These are phyloP conservation scores for Kalmusia sp. DNA, from an alignment of 2,329 filamentous ascomycete genomes.

Conservation along the genomic window DNA sequence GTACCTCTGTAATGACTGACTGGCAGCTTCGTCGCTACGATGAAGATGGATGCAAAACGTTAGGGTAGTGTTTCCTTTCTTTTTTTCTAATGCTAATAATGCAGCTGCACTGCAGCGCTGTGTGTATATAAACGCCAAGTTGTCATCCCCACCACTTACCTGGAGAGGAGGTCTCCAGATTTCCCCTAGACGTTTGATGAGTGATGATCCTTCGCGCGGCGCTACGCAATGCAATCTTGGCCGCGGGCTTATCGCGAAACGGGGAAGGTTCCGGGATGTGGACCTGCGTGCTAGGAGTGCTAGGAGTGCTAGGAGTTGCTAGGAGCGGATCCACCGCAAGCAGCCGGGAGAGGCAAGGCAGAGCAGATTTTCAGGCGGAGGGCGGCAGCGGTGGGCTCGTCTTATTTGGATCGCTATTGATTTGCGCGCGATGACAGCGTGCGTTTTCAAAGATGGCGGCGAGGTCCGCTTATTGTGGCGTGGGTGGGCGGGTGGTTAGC, in stretches of 20 bases:
- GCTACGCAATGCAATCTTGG: neutral
- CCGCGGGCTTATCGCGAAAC: neutral
- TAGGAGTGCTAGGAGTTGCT: neutral
- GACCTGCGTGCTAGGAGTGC: constrained; percentile 2
- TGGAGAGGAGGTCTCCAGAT: neutral
- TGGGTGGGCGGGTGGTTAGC: too few species aligned
- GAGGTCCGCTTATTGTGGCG: too few species aligned
- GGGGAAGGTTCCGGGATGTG: neutral
- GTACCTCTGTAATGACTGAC: too few species aligned
- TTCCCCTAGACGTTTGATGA: neutral
- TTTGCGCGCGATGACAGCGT: constrained; percentile 12
- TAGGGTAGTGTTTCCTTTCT: neutral
- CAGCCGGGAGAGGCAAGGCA: neutral
- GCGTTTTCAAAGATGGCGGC: constrained; percentile 27
- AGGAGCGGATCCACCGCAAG: too few species aligned
- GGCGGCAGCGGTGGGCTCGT: constrained; percentile 2
- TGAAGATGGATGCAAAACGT: neutral
- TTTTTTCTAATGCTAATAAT: constrained; percentile 9
- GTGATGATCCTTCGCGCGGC: neutral
- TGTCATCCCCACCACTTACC: neutral
- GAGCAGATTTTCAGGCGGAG: constrained; percentile 1
- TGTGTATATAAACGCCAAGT: neutral
- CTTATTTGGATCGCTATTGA: constrained; percentile 14
- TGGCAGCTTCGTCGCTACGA: too few species aligned
- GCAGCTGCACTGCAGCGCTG: neutral